Evolutionary conservation across 2,329 filamentous ascomycete genomes (phyloP).

Genomic region (Talaromyces sp.): DNA sequence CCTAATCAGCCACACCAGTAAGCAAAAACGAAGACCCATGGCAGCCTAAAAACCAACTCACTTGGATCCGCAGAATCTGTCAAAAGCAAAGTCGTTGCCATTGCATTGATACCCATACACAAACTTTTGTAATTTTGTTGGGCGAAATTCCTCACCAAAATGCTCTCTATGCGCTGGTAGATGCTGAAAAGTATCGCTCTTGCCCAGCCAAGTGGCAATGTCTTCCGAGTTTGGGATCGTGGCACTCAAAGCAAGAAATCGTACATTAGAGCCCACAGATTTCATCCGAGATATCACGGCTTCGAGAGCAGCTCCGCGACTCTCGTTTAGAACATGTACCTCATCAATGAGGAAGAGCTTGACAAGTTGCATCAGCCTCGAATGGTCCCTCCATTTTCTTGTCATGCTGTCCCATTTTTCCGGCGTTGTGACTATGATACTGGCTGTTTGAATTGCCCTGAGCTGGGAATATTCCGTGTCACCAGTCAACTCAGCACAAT

Average conservation of each 20-base stretch:
- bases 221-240: constrained; percentile 80
- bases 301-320: constrained; percentile 73
- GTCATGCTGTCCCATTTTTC: constrained; percentile 93
- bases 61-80: constrained; percentile 62
- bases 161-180: constrained; percentile 62
- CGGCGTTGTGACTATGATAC: constrained; percentile 81
- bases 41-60: constrained; percentile 24
- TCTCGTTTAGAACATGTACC: constrained; percentile 79
- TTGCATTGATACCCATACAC: constrained; percentile 66
- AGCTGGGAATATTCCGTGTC: constrained; percentile 69
- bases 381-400: constrained; percentile 78
- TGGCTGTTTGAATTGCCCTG: constrained; percentile 64
- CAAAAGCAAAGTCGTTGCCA: constrained; percentile 72
- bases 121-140: constrained; percentile 70
- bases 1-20: constrained; percentile 34
- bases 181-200: constrained; percentile 54
- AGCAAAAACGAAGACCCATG: background rate
- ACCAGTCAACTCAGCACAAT: constrained; percentile 74
- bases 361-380: constrained; percentile 67
- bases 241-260: constrained; percentile 77
- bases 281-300: constrained; percentile 87
- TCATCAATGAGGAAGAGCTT: constrained; percentile 82
- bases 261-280: constrained; percentile 66
- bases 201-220: constrained; percentile 75
- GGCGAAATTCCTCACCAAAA: constrained; percentile 76